A percentile compares a stretch with the other conserved stretches of the same genome.
Evolutionary conservation across 176 grass and related monocot species (phyloP).

Genomic region (Aegilops tauschii): DNA sequence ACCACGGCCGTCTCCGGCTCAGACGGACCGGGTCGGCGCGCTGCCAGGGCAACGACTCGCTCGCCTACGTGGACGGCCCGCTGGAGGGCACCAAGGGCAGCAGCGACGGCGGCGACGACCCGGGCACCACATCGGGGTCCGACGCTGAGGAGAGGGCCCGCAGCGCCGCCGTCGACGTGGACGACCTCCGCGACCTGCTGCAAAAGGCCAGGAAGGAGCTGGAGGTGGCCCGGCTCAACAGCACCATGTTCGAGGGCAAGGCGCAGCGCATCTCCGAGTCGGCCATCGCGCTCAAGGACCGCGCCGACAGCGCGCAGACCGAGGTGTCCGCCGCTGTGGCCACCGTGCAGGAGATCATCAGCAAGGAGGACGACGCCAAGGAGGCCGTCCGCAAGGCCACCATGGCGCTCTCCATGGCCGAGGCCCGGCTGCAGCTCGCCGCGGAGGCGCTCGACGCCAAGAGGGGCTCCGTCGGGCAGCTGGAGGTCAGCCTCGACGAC

Average conservation of each 20-base stretch:
- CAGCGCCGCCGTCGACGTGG: constrained; percentile 6
- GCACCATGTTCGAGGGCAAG: constrained; percentile 91
- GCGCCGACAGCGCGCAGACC: constrained; percentile 44
- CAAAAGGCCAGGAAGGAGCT: constrained; percentile 58
- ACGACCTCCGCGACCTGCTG: constrained; percentile 57
- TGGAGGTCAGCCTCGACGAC: constrained; percentile 38
- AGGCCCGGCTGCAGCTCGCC: constrained; percentile 75
- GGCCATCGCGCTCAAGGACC: constrained; percentile 83
- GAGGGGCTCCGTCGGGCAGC: constrained; percentile 27
- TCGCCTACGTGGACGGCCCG: constrained; percentile 53
- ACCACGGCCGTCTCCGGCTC: neutral
- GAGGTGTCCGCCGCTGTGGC: constrained; percentile 56
- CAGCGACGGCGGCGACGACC: neutral
- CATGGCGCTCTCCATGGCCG: constrained; percentile 85
- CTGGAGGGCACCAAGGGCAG: constrained; percentile 32
- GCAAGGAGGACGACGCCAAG: constrained; percentile 67
- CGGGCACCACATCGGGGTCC: neutral
- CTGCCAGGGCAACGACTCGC: constrained; percentile 68
- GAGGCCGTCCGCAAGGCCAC: constrained; percentile 68
- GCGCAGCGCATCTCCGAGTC: constrained; percentile 79
- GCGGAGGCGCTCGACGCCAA: constrained; percentile 47
- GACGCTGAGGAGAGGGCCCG: constrained; percentile 40
- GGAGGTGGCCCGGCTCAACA: constrained; percentile 69
- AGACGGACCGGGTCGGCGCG: neutral
- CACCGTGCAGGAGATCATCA: constrained; percentile 68